Conservation (phyloP, 345 rosid genomes). For the Pugionium cornutum region DNA sequence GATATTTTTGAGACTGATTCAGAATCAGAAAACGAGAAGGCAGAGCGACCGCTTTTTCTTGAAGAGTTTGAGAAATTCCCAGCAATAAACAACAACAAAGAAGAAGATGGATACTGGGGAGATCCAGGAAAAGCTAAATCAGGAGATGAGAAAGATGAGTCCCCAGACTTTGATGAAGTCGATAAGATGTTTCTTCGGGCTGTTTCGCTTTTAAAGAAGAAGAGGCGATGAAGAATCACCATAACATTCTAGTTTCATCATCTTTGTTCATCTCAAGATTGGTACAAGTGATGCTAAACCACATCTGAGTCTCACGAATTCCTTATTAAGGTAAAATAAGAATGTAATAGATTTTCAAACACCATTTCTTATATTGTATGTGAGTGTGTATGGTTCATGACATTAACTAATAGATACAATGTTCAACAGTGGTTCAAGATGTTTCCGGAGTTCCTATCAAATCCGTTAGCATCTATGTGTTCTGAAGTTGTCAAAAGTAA, state of each 20-base stretch:
- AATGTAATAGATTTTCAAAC: not conserved
- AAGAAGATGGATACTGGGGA: slow-evolving; percentile 57
- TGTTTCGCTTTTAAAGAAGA: slow-evolving; percentile 68
- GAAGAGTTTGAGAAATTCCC: slow-evolving; percentile 75
- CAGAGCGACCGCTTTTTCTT: slow-evolving; percentile 60
- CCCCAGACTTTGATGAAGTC: slow-evolving; percentile 75
- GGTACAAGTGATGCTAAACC: slow-evolving; percentile 39
- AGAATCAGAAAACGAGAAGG: slow-evolving; percentile 51
- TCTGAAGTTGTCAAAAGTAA: no score
- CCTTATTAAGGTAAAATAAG: slow-evolving; percentile 59
- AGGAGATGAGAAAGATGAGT: slow-evolving; percentile 37
- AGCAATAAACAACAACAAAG: slow-evolving; percentile 42
- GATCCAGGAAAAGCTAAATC: slow-evolving; percentile 40
- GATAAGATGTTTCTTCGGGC: slow-evolving; percentile 84
- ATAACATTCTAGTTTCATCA: slow-evolving; percentile 3
- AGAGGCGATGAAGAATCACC: slow-evolving; percentile 42
- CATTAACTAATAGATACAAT: not conserved
- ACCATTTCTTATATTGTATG: not conserved
- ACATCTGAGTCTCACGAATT: slow-evolving; percentile 69
- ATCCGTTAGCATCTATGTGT: slow-evolving; percentile 45
- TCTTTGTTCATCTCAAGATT: not conserved
- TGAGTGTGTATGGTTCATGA: not conserved
- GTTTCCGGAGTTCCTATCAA: slow-evolving; percentile 72
- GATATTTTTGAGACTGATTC: slow-evolving; percentile 88
- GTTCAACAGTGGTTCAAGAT: slow-evolving; percentile 73